These are phyloP conservation scores for Umbelopsis ramanniana DNA, from an alignment of 192 early-diverging fungal genomes.

Conservation along the genomic window DNA sequence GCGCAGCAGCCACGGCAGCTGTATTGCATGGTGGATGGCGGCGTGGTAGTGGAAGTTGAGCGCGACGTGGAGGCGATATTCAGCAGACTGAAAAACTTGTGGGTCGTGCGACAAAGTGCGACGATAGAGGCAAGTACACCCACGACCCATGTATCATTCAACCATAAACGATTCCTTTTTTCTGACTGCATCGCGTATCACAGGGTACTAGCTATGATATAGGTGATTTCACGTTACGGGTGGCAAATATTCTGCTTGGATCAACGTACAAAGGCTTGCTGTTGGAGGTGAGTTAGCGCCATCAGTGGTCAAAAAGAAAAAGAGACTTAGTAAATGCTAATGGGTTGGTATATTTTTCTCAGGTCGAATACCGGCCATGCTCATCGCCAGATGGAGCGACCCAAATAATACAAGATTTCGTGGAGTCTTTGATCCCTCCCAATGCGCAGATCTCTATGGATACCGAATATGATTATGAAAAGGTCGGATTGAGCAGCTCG, in stretches of 20 bases:
- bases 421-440: constrained; percentile 52
- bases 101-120: constrained; percentile 55
- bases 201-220: constrained; percentile 56
- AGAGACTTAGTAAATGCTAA: not conserved
- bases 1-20: constrained; percentile 40
- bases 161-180: not conserved
- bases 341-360: not conserved
- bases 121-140: constrained; percentile 46
- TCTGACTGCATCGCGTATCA: not conserved
- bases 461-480: constrained; percentile 56
- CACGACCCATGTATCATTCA: not conserved
- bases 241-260: constrained; percentile 57
- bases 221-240: constrained; percentile 57
- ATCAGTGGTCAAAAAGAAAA: not conserved
- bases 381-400: constrained; percentile 47
- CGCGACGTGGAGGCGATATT: constrained; percentile 54
- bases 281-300: constrained; percentile 46
- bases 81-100: constrained; percentile 53
- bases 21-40: constrained; percentile 52
- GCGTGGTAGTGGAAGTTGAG: constrained; percentile 56
- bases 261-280: constrained; percentile 59
- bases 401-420: constrained; percentile 51
- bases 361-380: constrained; percentile 60
- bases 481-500: constrained; percentile 50
- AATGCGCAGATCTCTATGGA: constrained; percentile 50